Evolutionary conservation across 768 basidiomycete genomes (phyloP).

Genomic region (Tremella fuciformis): DNA sequence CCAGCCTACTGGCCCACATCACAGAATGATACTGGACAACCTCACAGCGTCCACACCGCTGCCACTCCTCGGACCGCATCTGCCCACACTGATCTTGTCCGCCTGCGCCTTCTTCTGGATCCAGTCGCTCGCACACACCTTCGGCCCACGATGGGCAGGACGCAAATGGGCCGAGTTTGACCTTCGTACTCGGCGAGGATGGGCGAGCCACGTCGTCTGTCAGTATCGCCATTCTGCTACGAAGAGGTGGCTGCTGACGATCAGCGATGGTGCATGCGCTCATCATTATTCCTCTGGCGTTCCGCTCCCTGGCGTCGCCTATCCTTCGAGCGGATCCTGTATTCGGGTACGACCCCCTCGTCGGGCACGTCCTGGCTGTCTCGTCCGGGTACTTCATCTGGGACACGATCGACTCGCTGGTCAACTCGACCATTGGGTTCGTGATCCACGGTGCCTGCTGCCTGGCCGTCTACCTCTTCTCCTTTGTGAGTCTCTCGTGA

Average conservation of each 20-base stretch:
- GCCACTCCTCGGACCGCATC: conserved; percentile 34
- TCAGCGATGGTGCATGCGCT: conserved; percentile 68
- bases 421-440: conserved; percentile 72
- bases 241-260: not conserved
- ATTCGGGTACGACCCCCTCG: conserved; percentile 68
- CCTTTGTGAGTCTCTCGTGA: conserved; percentile 60
- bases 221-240: not conserved
- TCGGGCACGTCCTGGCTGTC: conserved; percentile 64
- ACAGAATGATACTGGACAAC: too few relatives aligned
- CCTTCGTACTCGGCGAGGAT: conserved; percentile 18
- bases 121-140: conserved; percentile 18
- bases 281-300: conserved; percentile 64
- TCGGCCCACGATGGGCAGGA: conserved; percentile 14
- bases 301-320: conserved; percentile 58
- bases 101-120: conserved; percentile 17
- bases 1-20: too few relatives aligned
- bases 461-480: conserved; percentile 63
- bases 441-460: conserved; percentile 72
- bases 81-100: conserved; percentile 24
- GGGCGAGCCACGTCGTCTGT: conserved; percentile 32
- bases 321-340: conserved; percentile 63
- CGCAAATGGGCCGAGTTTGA: conserved; percentile 23
- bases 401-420: conserved; percentile 67
- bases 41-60: conserved; percentile 17
- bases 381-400: conserved; percentile 76